These are phyloP conservation scores for Torulaspora delbrueckii DNA, from an alignment of 805 yeast species.

Conservation along the genomic window DNA sequence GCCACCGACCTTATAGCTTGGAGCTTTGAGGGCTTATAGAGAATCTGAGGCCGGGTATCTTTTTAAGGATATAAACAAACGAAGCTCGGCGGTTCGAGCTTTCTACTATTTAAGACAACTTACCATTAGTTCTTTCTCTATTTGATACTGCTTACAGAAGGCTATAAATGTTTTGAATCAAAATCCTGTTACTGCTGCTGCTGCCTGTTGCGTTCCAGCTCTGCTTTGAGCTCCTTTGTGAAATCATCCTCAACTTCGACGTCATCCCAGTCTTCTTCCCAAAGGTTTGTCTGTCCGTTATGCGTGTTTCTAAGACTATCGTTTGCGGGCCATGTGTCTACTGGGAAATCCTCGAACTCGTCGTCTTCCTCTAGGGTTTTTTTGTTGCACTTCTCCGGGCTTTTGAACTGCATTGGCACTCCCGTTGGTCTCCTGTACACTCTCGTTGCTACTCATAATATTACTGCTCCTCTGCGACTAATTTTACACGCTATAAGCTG, in stretches of 20 bases:
- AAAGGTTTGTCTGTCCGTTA: conserved; percentile 54
- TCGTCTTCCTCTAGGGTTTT: conserved; percentile 86
- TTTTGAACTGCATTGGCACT: background rate
- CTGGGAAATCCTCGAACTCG: conserved; percentile 95
- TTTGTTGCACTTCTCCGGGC: conserved; percentile 3
- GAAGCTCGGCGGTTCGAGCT: conserved; percentile 6
- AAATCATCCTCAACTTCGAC: conserved; percentile 91
- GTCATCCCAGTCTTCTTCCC: conserved; percentile 99
- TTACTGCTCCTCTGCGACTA: background rate
- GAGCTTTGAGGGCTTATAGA: background rate
- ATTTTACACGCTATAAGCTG: background rate
- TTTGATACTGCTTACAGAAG: background rate
- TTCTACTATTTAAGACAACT: background rate
- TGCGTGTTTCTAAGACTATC: conserved; percentile 45
- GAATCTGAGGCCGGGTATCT: conserved; percentile 1
- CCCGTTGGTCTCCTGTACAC: conserved; percentile 1
- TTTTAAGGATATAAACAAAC: conserved; percentile 1
- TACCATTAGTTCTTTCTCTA: background rate
- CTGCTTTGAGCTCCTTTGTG: conserved; percentile 62
- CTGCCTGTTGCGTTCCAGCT: conserved; percentile 28
- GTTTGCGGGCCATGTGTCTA: conserved; percentile 73
- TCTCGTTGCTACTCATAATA: conserved; percentile 3
- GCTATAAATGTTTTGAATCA: background rate
- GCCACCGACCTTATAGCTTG: background rate
- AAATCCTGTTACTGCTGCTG: conserved; percentile 5